A percentile compares a stretch with the other conserved stretches of the same genome.
These are phyloP conservation scores for Neodidymelliopsis sp. DNA, from an alignment of 2,329 filamentous ascomycete genomes.

Conservation along the genomic window DNA sequence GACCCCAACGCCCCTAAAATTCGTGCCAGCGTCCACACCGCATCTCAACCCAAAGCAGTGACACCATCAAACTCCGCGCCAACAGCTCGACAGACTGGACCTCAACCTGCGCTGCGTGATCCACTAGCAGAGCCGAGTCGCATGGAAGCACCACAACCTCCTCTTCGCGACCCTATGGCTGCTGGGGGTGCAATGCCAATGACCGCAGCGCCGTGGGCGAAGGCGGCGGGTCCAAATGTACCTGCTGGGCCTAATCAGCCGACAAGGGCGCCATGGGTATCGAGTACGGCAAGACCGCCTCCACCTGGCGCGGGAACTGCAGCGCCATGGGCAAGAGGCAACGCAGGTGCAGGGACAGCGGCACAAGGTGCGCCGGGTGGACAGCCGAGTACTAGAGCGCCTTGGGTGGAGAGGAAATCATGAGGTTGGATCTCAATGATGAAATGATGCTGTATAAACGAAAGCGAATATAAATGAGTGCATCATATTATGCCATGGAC, in stretches of 20 bases:
- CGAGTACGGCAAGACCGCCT: slow-evolving; percentile 28
- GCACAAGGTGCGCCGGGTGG: slow-evolving; percentile 6
- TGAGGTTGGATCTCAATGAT: too few species aligned
- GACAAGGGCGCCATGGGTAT: slow-evolving; percentile 43
- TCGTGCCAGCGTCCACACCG: slow-evolving; percentile 45
- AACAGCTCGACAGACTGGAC: slow-evolving; percentile 24
- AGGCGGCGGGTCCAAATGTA: slow-evolving; percentile 9
- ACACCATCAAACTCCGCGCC: slow-evolving; percentile 27
- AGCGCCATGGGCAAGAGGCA: slow-evolving; percentile 36
- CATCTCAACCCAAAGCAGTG: slow-evolving; percentile 44
- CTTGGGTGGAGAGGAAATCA: slow-evolving; percentile 27
- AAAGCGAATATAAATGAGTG: too few species aligned
- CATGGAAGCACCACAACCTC: background rate
- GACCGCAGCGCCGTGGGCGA: slow-evolving; percentile 21
- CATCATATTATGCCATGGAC: too few species aligned
- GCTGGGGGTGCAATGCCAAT: slow-evolving; percentile 2
- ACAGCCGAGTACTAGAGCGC: slow-evolving; percentile 30
- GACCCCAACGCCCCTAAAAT: slow-evolving; percentile 51
- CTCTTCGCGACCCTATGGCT: slow-evolving; percentile 8
- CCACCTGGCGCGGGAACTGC: slow-evolving; percentile 26
- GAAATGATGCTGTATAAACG: too few species aligned
- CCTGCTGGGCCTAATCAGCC: slow-evolving; percentile 44
- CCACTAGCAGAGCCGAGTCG: slow-evolving; percentile 30
- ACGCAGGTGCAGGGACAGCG: slow-evolving; percentile 9
- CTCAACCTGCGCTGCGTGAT: slow-evolving; percentile 34